Base-by-base conservation (phyloP, 2,329 filamentous ascomycete species). In the Calonectria crousiana region DNA sequence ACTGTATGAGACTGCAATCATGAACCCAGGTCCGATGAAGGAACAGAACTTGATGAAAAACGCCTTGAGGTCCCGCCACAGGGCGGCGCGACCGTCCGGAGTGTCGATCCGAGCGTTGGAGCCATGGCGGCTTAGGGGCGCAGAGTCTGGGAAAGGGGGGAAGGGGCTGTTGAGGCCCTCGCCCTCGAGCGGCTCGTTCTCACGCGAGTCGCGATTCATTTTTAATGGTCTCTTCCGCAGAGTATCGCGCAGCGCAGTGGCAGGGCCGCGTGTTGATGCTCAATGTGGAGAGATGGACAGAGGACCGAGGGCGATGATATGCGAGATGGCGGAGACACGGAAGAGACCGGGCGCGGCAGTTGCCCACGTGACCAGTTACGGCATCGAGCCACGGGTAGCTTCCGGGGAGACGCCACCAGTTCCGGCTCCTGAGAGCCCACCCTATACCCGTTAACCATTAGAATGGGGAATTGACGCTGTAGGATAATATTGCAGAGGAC, bases 21-120 rank as follows among this genome's bases (percentile, higher is more conserved):
- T 91, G 81, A 94, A 93, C 2, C 93, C 93, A 10, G 93, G 92
- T 0, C 93, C 93, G 64, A 94, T 84, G 82, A 94, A 70, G 83
- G 82, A 62, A 85, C 84, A 67, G 88, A 81, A 82, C 11, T 78
- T 79, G 51, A 75, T 41, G 38, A 78, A 64, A 28, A 67, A 70
- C 34, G 73, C 66, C 72, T 75, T 79, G 41, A 75, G 69, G 72
- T 76, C 53, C 60, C 70, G n/a, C 78, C 26, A 38, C 23, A 62
- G 14, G 23, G 13, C 56, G 26, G 36, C 56, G 56, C 56, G 56
- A 20, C 56, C 56, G 23, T 41, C 44, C 44, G 44, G 69, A 18
- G 53, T 56, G 38, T 65, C 67, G 36, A 41, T 30, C 23, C 32
- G 26, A 28, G 70, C 72, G 49, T 76, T 71, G 65, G 75, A 71